Evolutionary conservation across 306 rosid genomes (phyloP), one percentile per base, ranked within the genome.

Genomic region (Acacia acuminata): DNA sequence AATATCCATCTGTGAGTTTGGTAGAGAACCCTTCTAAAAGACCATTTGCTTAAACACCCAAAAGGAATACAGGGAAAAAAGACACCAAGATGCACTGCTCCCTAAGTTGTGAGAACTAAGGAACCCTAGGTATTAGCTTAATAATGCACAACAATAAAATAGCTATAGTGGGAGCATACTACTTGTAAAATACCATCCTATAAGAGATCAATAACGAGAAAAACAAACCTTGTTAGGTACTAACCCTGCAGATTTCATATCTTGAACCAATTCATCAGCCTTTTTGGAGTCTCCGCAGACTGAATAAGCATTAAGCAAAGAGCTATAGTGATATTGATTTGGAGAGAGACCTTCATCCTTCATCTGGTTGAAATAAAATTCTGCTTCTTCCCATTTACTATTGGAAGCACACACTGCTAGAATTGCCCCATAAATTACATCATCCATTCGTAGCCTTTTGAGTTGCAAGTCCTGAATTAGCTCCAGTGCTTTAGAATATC

Each of bases 191-290:
- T 55, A 7, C 63, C 63, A 75, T 17, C n/a, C 70, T 50, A 34
- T 34, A 48, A n/a, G 72, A 67, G 10, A 68, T 67, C 34, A 79
- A 76, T 77, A 84, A 83, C 83, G 81, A 82, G 90, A 63, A 63
- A 86, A 89, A 93, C 97, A 88, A 92, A 95, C 97, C 98, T 95
- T 92, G 84, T 95, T 95, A 77, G 98, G 98, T 85, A 88, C 92
- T 93, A 95, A 85, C 90, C 92, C 98, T 73, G 85, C 93, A 73
- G 88, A 90, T 90, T 88, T 90, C 96, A 95, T 93, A 83, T 92
- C 84, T 80, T 85, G 92, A 81, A 95, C 69, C 87, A 95, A 77
- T 70, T 34, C 79, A 84, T 92, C 90, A 56, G 97, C 96, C 89
- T 90, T 94, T 84, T 85, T 81, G 82, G 90, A 84, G 89, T 93